These are phyloP conservation scores for Brassica balearica DNA, from an alignment of 441 rosid genomes.

Conservation along the genomic window DNA sequence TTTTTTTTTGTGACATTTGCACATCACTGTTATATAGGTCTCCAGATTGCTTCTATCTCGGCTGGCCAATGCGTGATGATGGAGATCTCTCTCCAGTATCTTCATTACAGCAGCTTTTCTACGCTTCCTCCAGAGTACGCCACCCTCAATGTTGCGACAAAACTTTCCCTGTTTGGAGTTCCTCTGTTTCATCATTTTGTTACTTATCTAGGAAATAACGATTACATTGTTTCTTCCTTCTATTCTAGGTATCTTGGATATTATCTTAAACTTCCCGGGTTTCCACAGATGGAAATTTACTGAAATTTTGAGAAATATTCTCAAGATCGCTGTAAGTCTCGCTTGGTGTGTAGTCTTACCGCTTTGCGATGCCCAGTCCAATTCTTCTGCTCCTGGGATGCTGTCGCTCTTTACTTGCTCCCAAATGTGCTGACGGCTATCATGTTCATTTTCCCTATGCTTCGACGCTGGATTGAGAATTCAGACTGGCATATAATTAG, in stretches of 20 bases:
- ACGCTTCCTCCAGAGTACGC: conserved; percentile 85
- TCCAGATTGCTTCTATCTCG: conserved; percentile 95
- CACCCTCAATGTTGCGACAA: conserved; percentile 21
- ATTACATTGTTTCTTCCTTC: conserved; percentile 30
- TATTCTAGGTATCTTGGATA: conserved; percentile 81
- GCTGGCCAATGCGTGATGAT: conserved; percentile 99
- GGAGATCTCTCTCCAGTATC: conserved; percentile 82
- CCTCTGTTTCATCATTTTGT: conserved; percentile 12
- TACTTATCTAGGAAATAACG: conserved; percentile 29
- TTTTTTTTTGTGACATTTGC: conserved; percentile 16
- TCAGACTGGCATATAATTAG: conserved; percentile 95
- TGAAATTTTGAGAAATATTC: conserved; percentile 73
- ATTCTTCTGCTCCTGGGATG: conserved; percentile 49
- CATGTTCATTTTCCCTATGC: conserved; percentile 42
- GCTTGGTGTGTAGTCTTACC: conserved; percentile 87
- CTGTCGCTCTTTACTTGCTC: too few species aligned
- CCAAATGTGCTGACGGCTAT: too few species aligned
- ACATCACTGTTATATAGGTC: conserved; percentile 59
- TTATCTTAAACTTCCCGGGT: conserved; percentile 93
- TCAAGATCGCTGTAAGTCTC: conserved; percentile 76
- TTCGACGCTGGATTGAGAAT: conserved; percentile 93
- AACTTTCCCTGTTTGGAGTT: background rate
- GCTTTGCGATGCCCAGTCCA: conserved; percentile 67
- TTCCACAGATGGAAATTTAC: conserved; percentile 90
- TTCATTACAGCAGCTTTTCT: conserved; percentile 88